Base-by-base conservation (phyloP, 2,329 filamentous ascomycete species). In the Botrytis hyacinthi region DNA sequence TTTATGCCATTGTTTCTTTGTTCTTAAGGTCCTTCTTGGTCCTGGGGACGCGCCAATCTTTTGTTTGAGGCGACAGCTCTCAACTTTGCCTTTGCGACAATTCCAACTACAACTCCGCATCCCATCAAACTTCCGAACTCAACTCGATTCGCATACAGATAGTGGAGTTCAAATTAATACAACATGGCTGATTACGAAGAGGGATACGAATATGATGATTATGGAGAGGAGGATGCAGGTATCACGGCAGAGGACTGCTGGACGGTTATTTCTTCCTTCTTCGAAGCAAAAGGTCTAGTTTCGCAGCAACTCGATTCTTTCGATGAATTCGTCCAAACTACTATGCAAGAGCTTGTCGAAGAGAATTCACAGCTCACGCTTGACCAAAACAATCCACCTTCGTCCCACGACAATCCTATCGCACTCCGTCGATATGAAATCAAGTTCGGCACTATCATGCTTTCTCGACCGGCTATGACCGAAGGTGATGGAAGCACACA, bases 191-290 rank as follows among this genome's bases (percentile, higher is more conserved):
- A 79, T 73, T 80, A 80, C 69, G 80, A 81, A 74, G 80, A 89
- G 73, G 86, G 88, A 70, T 93, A 94, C 81, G 91, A 91, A 75
- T 89, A 90, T 77, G 88, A 88, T 76, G 89, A 90, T 76, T 92
- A 92, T 79, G 89, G 88, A 74, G 90, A 92, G 75, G 90, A 92
- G 75, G 89, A 91, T 75, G 85, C 71, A 61, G 86, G 86, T 78
- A 97, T 98, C 84, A 97, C 95, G 40, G 93, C 95, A 75, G 96
- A 98, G 85, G 97, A 99, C 84, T 98, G 94, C 86, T 99, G 97
- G 96, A 93, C 92, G 77, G 95, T 98, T 80, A 98, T 99, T 82
- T 94, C 93, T 73, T 93, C 96, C 16, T 98, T 98, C 86, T 99
- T 99, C 85, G 94, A 98, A 79, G 89, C 91, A 76, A 99, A 98